Conservation (phyloP, 345 rosid species). For the Clausena lansium region DNA sequence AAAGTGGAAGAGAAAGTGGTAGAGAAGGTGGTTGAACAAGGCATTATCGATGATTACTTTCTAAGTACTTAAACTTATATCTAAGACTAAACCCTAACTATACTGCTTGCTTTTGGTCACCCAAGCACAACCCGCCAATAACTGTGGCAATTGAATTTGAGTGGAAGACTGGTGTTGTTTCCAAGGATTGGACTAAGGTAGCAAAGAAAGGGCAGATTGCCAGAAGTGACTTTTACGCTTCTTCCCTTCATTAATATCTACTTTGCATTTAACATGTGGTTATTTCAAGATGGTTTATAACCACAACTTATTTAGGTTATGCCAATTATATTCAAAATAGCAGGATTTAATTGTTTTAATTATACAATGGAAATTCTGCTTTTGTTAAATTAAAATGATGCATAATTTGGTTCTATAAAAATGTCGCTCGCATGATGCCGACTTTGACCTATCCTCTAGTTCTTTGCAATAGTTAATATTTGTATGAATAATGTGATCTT, state of each 20-base stretch:
- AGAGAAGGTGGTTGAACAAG: too few relatives aligned
- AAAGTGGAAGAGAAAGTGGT: too few relatives aligned
- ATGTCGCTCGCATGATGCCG: neutral
- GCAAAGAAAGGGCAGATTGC: conserved; percentile 70
- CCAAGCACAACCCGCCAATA: conserved; percentile 29
- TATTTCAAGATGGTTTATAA: neutral
- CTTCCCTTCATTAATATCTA: neutral
- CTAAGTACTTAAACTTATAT: too few relatives aligned
- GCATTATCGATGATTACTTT: too few relatives aligned
- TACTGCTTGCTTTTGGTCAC: conserved; percentile 55
- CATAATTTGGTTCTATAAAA: neutral
- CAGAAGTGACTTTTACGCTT: conserved; percentile 25
- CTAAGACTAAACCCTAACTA: conserved; percentile 38
- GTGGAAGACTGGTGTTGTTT: conserved; percentile 67
- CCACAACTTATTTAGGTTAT: neutral
- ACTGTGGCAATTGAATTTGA: conserved; percentile 57
- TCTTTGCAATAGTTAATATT: neutral
- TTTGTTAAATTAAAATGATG: neutral
- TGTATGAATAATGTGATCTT: neutral
- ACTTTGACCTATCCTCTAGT: neutral
- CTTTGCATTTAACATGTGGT: neutral
- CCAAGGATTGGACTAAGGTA: conserved; percentile 72
- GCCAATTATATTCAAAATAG: neutral
- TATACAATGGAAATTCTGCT: neutral
- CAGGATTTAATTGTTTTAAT: neutral